phyloP scores from a whole-genome alignment of 805 yeast genomes.

The Candida orba region DNA sequence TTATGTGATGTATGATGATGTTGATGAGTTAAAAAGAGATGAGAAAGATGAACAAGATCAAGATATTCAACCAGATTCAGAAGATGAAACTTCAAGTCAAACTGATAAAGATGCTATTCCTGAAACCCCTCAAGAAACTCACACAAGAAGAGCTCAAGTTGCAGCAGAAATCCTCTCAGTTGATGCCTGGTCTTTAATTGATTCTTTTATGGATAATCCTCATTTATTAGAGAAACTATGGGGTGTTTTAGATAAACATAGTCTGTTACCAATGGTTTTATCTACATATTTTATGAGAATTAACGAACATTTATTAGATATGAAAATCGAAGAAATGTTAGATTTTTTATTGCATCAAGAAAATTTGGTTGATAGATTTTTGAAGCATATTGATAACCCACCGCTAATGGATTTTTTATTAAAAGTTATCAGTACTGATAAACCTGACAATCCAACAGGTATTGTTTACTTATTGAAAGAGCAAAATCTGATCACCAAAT shows the following conservation, averaged over 20 bases:
- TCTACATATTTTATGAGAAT: slow-evolving; percentile 90
- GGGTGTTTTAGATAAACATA: slow-evolving; percentile 64
- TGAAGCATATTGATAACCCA: slow-evolving; percentile 85
- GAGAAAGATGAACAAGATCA: slow-evolving; percentile 11
- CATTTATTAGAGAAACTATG: slow-evolving; percentile 65
- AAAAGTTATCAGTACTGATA: slow-evolving; percentile 88
- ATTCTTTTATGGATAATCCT: slow-evolving; percentile 74
- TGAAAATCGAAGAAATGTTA: slow-evolving; percentile 76
- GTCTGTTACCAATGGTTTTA: slow-evolving; percentile 63
- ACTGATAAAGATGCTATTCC: slow-evolving; percentile 15
- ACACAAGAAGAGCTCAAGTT: slow-evolving; percentile 46
- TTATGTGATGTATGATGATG: slow-evolving; percentile 42
- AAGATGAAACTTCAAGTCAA: slow-evolving; percentile 10
- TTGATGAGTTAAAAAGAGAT: slow-evolving; percentile 8
- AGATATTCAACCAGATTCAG: slow-evolving; percentile 1
- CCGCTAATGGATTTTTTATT: slow-evolving; percentile 89
- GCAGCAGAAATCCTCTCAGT: slow-evolving; percentile 88
- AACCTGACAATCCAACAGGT: slow-evolving; percentile 83
- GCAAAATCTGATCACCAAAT: slow-evolving; percentile 66
- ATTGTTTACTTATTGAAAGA: slow-evolving; percentile 67
- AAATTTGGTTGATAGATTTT: slow-evolving; percentile 68
- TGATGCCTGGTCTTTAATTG: slow-evolving; percentile 91
- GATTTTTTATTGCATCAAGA: slow-evolving; percentile 62
- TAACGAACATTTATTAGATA: slow-evolving; percentile 82
- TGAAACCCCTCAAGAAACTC: slow-evolving; percentile 32